These are phyloP conservation scores for Blastomyces gilchristii DNA, from an alignment of 2,329 filamentous ascomycete species.

Conservation along the genomic window DNA sequence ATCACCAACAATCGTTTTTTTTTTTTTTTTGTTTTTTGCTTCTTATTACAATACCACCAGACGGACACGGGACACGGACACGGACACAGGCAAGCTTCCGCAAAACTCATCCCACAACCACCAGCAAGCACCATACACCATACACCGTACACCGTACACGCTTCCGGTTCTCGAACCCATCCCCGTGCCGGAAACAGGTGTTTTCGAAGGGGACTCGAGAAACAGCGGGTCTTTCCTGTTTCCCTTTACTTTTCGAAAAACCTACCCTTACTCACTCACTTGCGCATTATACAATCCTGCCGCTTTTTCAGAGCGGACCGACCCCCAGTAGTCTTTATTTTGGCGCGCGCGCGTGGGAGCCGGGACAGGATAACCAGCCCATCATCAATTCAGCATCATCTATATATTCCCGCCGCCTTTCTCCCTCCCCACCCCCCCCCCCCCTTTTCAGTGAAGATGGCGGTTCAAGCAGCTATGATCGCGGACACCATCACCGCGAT, in stretches of 20 bases:
- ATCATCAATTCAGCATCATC: too few species aligned
- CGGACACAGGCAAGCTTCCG: not conserved
- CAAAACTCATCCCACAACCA: not conserved
- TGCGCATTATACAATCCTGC: not conserved
- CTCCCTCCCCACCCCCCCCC: too few species aligned
- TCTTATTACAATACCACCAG: too few species aligned
- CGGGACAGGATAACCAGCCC: not conserved
- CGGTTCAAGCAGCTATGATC: conserved; percentile 37
- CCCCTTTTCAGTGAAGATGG: conserved; percentile 23
- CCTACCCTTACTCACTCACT: not conserved
- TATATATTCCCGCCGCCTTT: too few species aligned
- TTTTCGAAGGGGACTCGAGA: not conserved
- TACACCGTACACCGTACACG: not conserved
- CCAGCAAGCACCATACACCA: not conserved
- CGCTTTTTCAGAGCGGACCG: too few species aligned
- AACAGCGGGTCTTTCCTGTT: not conserved
- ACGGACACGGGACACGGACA: not conserved
- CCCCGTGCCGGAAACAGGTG: not conserved
- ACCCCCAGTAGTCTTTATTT: too few species aligned
- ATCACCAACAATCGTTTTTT: not conserved
- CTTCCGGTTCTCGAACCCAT: not conserved
- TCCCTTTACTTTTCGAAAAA: not conserved
- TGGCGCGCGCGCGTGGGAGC: not conserved
- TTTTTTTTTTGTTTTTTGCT: not conserved
- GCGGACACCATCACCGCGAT: conserved; percentile 47